Base-by-base conservation (phyloP, 495 filamentous ascomycete species). In the Annulohypoxylon bovei region DNA sequence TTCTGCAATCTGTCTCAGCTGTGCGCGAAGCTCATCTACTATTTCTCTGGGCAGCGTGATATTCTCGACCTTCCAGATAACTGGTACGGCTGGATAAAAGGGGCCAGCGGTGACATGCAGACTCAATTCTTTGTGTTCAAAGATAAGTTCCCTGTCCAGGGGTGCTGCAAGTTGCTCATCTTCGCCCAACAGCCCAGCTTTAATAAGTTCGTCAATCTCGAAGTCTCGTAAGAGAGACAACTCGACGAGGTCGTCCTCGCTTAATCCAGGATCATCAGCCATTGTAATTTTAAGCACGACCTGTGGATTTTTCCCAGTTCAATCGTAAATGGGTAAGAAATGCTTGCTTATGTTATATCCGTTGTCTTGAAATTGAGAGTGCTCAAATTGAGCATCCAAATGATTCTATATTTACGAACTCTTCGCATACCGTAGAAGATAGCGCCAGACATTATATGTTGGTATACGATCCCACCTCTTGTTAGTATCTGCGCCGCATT, bases 191-290 rank as follows among this genome's bases (percentile, higher is more conserved):
- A 77, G 27, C 6, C 55, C 67, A 57, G 64, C 68, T 32, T 54
- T 57, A 6, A 74, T 64, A 23, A 77, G 56, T 22, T 63, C 59
- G 50, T 77, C 75, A 5, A 65, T 68, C 40, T 75, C 72, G n/a
- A 72, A 71, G 52, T 73, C 69, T 30, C 73, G 73, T 37, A 77
- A 69, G 6, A 75, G 72, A 8, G 75, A 73, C 4, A 75, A 49
- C 35, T 77, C 56, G 35, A 66, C 28, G 7, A 72, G 59, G 27
- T 75, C 72, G n/a, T 77, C 72, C 5, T 72, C 72, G 44, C 52
- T 67, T 16, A 67, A 44, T 39, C 54, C 52, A n/a, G 20, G 4
- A 37, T 33, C 27, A 6, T 25, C n/a, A 25, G 52, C 5, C 68
- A 71, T 71, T 56, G 30, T 40, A 9, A 25, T 14, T 56, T 14